Evolutionary conservation across 73 alveolate species (phyloP).

Genomic region (Tetrahymena malaccensis): DNA sequence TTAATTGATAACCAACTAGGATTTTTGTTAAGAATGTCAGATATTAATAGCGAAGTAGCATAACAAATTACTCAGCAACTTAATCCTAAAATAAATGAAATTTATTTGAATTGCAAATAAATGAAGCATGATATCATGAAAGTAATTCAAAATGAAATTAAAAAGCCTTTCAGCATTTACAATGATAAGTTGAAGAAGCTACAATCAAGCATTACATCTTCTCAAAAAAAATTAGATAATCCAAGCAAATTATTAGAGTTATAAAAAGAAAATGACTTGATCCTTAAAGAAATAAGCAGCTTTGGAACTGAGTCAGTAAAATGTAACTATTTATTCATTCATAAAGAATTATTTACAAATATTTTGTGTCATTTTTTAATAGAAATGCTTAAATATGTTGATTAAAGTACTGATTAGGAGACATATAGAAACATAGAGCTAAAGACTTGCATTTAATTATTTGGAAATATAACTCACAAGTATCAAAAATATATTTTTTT

Average conservation of each 20-base stretch:
- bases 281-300: not conserved
- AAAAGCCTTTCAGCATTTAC: not conserved
- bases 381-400: not conserved
- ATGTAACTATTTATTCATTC: not conserved
- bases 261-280: not conserved
- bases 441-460: not conserved
- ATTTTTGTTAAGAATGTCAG: not conserved
- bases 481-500: not conserved
- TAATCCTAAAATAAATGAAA: not conserved
- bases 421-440: not conserved
- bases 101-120: not conserved
- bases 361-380: not conserved
- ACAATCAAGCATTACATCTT: not conserved
- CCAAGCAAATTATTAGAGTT: not conserved
- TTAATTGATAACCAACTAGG: not conserved
- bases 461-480: not conserved
- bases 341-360: no score
- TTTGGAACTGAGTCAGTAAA: not conserved
- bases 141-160: not conserved
- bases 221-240: not conserved
- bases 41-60: not conserved
- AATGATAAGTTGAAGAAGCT: not conserved
- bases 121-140: not conserved
- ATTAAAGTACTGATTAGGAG: not conserved
- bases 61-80: not conserved